phyloP scores from a whole-genome alignment of 176 grass and related monocot genomes.

The Saccharum officinarum region DNA sequence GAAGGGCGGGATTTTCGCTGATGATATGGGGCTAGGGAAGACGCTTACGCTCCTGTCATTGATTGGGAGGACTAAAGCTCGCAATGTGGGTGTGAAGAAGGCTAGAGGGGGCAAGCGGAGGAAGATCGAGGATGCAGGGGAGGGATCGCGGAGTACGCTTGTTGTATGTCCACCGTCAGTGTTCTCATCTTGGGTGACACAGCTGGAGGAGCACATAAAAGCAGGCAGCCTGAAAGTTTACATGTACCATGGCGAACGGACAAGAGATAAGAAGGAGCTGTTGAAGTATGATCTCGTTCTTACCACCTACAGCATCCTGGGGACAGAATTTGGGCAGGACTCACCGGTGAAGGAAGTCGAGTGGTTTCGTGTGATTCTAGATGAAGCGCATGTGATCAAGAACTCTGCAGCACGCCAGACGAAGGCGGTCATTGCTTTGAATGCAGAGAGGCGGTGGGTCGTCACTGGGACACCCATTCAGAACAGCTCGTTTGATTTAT shows the following conservation, averaged over 20 bases:
- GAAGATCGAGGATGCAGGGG: constrained; percentile 38
- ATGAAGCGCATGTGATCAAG: constrained; percentile 96
- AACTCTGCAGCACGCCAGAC: constrained; percentile 79
- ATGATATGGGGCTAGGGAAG: constrained; percentile 98
- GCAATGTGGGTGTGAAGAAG: constrained; percentile 33
- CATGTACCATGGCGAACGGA: constrained; percentile 83
- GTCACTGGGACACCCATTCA: constrained; percentile 96
- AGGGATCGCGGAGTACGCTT: constrained; percentile 48
- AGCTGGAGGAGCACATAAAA: constrained; percentile 80
- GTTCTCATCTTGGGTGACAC: constrained; percentile 91
- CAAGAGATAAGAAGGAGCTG: constrained; percentile 55
- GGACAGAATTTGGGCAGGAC: constrained; percentile 56
- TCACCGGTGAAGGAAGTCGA: constrained; percentile 72
- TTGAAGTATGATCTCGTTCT: constrained; percentile 86
- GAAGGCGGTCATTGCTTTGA: constrained; percentile 80
- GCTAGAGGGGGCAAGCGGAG: constrained; percentile 33
- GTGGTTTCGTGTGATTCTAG: constrained; percentile 84
- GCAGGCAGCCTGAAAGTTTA: constrained; percentile 77
- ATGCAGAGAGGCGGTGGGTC: constrained; percentile 77
- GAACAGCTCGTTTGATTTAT: constrained; percentile 88
- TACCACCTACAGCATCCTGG: constrained; percentile 72
- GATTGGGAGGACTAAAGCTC: constrained; percentile 53
- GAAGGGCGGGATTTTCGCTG: constrained; percentile 88
- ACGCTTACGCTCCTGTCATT: constrained; percentile 82
- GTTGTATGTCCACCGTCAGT: constrained; percentile 85